Evolutionary conservation across 2,329 filamentous ascomycete species (phyloP).

Genomic region (Neofusicoccum sp.): DNA sequence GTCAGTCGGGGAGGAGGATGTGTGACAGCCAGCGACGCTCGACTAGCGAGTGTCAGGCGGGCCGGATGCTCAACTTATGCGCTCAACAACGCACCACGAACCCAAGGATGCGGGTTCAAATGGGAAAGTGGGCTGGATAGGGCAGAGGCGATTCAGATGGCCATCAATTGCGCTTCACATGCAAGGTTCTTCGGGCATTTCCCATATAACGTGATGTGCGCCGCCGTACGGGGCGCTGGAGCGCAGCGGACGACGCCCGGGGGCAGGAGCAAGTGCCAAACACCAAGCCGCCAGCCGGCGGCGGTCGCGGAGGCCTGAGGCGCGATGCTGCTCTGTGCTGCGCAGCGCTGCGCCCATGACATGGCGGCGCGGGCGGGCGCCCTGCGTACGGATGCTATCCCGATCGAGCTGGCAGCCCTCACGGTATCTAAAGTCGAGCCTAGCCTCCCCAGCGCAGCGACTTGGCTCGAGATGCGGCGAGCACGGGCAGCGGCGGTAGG

Average conservation of each 20-base stretch:
- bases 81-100: conserved; percentile 18
- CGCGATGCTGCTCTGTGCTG: conserved; percentile 14
- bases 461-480: conserved; percentile 3
- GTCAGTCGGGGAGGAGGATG: conserved; percentile 19
- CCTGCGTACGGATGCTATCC: conserved; percentile 2
- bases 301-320: conserved; percentile 7
- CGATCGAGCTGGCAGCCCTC: conserved; percentile 10
- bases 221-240: conserved; percentile 4
- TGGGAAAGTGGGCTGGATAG: conserved; percentile 13
- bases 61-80: conserved; percentile 19
- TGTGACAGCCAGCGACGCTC: conserved; percentile 17
- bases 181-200: conserved; percentile 5
- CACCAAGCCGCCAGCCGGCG: conserved; percentile 7
- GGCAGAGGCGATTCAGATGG: not conserved
- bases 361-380: conserved; percentile 2
- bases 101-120: conserved; percentile 12
- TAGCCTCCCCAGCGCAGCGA: conserved; percentile 12
- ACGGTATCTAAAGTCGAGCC: conserved; percentile 14
- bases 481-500: conserved; percentile 13
- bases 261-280: conserved; percentile 14
- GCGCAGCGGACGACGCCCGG: conserved; percentile 10
- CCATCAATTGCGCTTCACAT: conserved; percentile 16
- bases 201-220: conserved; percentile 15
- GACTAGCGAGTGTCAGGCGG: conserved; percentile 19
- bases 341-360: conserved; percentile 7